Conservation (phyloP, 2,329 filamentous ascomycete species). For the Stemphylium vesicarium region DNA sequence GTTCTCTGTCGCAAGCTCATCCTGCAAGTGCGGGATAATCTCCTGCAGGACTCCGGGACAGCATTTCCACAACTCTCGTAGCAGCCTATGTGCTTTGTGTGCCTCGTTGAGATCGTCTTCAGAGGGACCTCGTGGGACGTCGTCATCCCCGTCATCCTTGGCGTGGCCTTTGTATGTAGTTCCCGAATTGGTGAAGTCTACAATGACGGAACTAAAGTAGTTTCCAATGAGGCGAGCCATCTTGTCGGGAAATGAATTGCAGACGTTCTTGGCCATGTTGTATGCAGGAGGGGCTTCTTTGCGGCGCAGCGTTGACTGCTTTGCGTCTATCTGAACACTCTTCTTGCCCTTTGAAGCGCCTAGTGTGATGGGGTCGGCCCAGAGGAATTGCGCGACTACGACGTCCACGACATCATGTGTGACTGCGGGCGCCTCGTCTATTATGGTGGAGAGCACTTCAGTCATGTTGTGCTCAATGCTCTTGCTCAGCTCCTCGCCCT, state of each 20-base stretch:
- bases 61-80: slow-evolving; percentile 93
- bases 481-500: slow-evolving; percentile 83
- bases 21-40: slow-evolving; percentile 91
- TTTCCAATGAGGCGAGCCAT: slow-evolving; percentile 95
- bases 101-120: slow-evolving; percentile 88
- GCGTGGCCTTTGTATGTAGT: slow-evolving; percentile 28
- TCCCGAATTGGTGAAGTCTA: slow-evolving; percentile 70
- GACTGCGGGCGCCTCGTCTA: slow-evolving; percentile 82
- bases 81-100: slow-evolving; percentile 84
- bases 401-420: slow-evolving; percentile 86
- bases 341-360: slow-evolving; percentile 59
- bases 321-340: slow-evolving; percentile 66
- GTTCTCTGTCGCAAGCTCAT: slow-evolving; percentile 89
- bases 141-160: slow-evolving; percentile 53
- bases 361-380: slow-evolving; percentile 73
- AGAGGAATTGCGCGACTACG: slow-evolving; percentile 93
- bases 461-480: slow-evolving; percentile 95
- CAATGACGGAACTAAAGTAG: slow-evolving; percentile 96
- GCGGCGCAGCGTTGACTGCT: slow-evolving; percentile 80
- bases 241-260: slow-evolving; percentile 86
- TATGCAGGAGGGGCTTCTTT: slow-evolving; percentile 93
- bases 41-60: slow-evolving; percentile 88
- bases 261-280: slow-evolving; percentile 94
- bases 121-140: slow-evolving; percentile 66
- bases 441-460: slow-evolving; percentile 79